phyloP scores from a whole-genome alignment of 1,139 yeast species.

The Candida sp. region DNA sequence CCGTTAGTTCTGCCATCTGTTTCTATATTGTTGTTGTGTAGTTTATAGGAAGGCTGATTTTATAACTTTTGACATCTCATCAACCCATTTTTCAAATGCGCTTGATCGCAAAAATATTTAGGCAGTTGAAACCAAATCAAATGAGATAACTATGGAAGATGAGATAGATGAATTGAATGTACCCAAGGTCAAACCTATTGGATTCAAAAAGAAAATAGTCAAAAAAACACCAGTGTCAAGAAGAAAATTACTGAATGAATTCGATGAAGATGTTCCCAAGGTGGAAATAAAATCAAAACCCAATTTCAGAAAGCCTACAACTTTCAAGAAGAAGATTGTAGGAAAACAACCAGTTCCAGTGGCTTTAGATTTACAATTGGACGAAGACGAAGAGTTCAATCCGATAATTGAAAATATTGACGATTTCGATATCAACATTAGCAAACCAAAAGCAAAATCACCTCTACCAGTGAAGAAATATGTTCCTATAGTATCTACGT shows the following conservation, averaged over 20 bases:
- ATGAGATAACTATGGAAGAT: neutral
- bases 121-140: neutral
- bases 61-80: neutral
- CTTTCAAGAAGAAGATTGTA: neutral
- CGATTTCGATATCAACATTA: constrained; percentile 6
- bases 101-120: neutral
- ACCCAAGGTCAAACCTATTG: neutral
- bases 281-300: neutral
- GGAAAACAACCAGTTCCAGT: neutral
- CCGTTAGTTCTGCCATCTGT: constrained; percentile 29
- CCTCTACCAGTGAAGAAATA: constrained; percentile 6
- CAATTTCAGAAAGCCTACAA: neutral
- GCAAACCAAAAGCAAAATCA: neutral
- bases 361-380: constrained; percentile 6
- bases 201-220: neutral
- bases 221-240: neutral
- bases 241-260: neutral
- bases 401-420: constrained; percentile 18
- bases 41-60: neutral
- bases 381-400: constrained; percentile 16
- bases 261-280: neutral
- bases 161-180: neutral
- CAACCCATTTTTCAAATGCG: neutral
- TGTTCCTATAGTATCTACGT: constrained; percentile 7
- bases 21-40: neutral